phyloP scores from a whole-genome alignment of 2,329 filamentous ascomycete genomes.

The Ophiostoma triangulosporum region DNA sequence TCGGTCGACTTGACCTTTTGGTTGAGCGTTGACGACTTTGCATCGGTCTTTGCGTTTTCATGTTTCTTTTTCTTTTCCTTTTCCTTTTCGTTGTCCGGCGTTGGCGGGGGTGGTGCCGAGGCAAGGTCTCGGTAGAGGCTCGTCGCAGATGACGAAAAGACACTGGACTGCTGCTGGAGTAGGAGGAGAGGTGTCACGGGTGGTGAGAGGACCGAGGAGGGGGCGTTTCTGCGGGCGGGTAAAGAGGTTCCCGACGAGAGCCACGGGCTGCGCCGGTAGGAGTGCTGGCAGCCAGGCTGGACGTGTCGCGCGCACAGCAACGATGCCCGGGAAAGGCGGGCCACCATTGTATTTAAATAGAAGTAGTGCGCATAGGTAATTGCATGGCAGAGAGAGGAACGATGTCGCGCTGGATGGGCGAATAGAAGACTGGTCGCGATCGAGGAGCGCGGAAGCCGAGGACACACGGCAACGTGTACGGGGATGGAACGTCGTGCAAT shows the following conservation, averaged over 20 bases:
- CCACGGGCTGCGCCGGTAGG: not conserved
- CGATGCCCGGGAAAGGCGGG: constrained; percentile 11
- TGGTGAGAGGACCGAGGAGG: not conserved
- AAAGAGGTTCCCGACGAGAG: not conserved
- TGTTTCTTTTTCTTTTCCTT: not conserved
- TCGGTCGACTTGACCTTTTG: constrained; percentile 25
- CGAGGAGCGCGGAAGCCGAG: not conserved
- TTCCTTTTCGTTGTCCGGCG: not conserved
- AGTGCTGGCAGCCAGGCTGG: constrained; percentile 1
- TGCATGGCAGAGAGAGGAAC: not conserved
- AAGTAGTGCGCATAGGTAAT: not conserved
- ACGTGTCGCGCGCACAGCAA: constrained; percentile 9
- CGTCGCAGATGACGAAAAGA: not conserved
- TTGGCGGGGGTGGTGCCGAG: not conserved
- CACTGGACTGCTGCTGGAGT: not conserved
- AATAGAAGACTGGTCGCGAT: not conserved
- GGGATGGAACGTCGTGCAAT: not conserved
- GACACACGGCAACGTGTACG: not conserved
- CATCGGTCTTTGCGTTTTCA: not conserved
- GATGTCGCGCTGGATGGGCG: not conserved
- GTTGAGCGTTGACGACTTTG: not conserved
- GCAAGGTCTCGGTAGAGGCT: not conserved
- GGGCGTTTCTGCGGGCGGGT: not conserved
- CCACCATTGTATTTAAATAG: constrained; percentile 8
- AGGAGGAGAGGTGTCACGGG: not conserved